Conservation (phyloP, 2,329 filamentous ascomycete genomes). For the Colletotrichum sp. region DNA sequence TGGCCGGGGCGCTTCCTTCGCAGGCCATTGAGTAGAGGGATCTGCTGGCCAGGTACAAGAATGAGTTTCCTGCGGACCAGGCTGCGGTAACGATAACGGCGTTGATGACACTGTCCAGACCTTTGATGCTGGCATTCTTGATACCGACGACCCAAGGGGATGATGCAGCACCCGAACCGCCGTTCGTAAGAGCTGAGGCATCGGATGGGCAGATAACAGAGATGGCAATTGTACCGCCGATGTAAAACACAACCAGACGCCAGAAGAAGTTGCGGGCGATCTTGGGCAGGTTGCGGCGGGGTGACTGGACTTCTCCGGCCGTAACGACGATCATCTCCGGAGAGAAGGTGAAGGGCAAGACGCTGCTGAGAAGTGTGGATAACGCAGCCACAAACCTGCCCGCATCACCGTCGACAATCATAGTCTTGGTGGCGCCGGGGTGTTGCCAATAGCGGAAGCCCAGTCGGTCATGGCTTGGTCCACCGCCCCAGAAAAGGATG, state of each 20-base stretch:
- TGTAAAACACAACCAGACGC: slow-evolving; percentile 42
- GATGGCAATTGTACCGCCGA: slow-evolving; percentile 56
- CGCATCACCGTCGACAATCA: slow-evolving; percentile 20
- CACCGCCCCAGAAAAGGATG: slow-evolving; percentile 21
- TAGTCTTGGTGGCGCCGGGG: neutral
- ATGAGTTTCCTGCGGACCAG: slow-evolving; percentile 54
- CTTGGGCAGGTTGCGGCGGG: slow-evolving; percentile 42
- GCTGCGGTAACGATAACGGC: slow-evolving; percentile 57
- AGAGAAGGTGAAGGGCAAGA: slow-evolving; percentile 23
- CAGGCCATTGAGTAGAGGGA: slow-evolving; percentile 39
- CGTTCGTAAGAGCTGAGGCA: slow-evolving; percentile 42
- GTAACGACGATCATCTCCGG: slow-evolving; percentile 25
- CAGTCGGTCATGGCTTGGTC: slow-evolving; percentile 21
- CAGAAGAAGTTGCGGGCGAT: slow-evolving; percentile 28
- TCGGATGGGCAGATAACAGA: slow-evolving; percentile 59
- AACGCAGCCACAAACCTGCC: slow-evolving; percentile 11
- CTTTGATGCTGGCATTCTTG: slow-evolving; percentile 55
- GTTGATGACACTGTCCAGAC: slow-evolving; percentile 60
- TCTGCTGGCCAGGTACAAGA: slow-evolving; percentile 59
- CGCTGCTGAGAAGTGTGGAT: slow-evolving; percentile 10
- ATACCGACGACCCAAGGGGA: slow-evolving; percentile 55
- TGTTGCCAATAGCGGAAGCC: slow-evolving; percentile 21
- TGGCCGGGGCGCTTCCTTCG: neutral
- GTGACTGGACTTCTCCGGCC: slow-evolving; percentile 39
- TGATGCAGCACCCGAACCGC: slow-evolving; percentile 38